Evolutionary conservation across 73 alveolate species (phyloP), one percentile per base, ranked within the genome.

Genomic region (Symbiodinium pilosum): DNA sequence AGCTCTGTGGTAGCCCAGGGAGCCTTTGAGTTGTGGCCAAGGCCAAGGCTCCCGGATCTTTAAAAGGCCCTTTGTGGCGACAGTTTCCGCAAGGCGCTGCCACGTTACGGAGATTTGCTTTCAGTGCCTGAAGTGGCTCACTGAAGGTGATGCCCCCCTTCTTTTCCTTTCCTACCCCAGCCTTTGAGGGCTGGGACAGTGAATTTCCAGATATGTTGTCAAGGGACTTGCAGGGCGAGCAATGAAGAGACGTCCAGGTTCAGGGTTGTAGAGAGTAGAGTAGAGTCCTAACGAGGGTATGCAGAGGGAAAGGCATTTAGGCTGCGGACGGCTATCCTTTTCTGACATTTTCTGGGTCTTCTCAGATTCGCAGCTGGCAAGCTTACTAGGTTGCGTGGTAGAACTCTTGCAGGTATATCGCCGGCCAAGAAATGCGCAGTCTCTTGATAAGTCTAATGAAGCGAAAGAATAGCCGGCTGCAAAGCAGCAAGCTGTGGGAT

Each of bases 121-220:
- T 64, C 81, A 64, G 81, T 28, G 81, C 81, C 81, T 64, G 81
- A 64, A 64, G 81, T 64, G 81, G 81, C 32, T 64, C 81, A 38
- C 81, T 64, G 81, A 64, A 64, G 81, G 81, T 64, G 81, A 64
- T 64, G 81, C 81, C 81, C 81, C 39, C 81, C 9, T n/a, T n/a
- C 38, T n/a, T 64, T 64, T 64, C 30, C 81, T 38, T 64, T 38
- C 59, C 6, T 47, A 38, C 81, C 38, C 9, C 38, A 24, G 38
- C 81, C 39, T 28, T n/a, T 38, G 73, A 54, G 81, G 81, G 30
- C 81, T 24, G 38, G 77, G 1, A 28, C 81, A 28, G 81, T 64
- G 81, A 64, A 64, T 64, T 64, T 28, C 81, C 38, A 64, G 38
- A 26, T 54, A 24, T 54, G 34, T 54, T n/a, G n/a, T 54, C 73